phyloP scores from a whole-genome alignment of 2,329 filamentous ascomycete genomes.

The Ophiostoma sp. region DNA sequence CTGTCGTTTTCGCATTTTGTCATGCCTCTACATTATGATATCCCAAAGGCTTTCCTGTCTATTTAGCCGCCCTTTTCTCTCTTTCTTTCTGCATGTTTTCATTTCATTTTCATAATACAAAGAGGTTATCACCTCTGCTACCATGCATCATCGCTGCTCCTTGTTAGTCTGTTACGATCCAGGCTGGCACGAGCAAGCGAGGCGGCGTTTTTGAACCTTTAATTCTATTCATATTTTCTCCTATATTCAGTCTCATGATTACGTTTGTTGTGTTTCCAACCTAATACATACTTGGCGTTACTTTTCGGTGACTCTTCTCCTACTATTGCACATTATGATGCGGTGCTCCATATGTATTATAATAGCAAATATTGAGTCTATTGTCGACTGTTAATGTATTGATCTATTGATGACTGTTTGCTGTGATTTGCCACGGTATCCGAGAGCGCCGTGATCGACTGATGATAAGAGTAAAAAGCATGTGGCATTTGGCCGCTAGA shows the following conservation, averaged over 20 bases:
- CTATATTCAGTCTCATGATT: not conserved
- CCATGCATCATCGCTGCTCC: not conserved
- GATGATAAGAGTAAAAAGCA: not conserved
- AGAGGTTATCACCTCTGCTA: not conserved
- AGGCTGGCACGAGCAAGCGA: conserved; percentile 2
- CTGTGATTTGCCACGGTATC: not conserved
- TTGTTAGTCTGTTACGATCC: not conserved
- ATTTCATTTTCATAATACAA: not conserved
- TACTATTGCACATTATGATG: no score
- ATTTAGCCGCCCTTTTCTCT: not conserved
- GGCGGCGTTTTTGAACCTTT: conserved; percentile 1
- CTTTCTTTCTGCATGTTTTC: not conserved
- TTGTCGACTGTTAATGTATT: not conserved
- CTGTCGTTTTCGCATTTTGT: conserved; percentile 9
- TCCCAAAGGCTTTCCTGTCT: conserved; percentile 15
- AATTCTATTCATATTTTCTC: not conserved
- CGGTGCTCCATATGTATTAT: no score
- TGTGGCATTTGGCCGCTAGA: not conserved
- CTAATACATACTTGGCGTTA: no score
- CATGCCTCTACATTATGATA: conserved; percentile 16
- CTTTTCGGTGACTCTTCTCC: no score
- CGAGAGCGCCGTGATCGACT: not conserved
- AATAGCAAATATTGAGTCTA: not conserved
- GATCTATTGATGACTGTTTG: not conserved
- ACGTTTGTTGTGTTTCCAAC: no score